A percentile compares a stretch with the other conserved stretches of the same genome.
phyloP scores from a whole-genome alignment of 2,329 filamentous ascomycete genomes.

The Hyphodiscus sp. region DNA sequence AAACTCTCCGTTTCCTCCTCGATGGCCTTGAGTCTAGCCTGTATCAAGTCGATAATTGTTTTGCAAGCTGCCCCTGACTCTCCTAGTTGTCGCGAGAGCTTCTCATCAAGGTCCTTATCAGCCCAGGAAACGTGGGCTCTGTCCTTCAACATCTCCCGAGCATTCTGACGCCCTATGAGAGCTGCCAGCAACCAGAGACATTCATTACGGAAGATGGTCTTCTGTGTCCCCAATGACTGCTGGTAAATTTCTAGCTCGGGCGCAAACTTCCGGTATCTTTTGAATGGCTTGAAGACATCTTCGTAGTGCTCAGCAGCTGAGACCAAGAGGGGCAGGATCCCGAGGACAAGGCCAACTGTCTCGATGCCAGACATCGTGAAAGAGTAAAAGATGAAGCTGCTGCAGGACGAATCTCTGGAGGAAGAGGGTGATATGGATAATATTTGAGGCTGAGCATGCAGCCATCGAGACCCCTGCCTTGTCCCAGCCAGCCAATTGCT shows the following conservation, averaged over 20 bases:
- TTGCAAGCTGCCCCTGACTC: slow-evolving; percentile 3
- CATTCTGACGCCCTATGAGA: not conserved
- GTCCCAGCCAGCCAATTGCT: not conserved
- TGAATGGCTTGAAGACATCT: slow-evolving; percentile 7
- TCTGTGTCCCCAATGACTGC: slow-evolving; percentile 4
- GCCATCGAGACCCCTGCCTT: not conserved
- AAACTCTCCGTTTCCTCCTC: slow-evolving; percentile 5
- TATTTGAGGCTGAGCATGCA: not conserved
- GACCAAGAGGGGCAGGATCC: slow-evolving; percentile 4
- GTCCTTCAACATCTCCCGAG: slow-evolving; percentile 4
- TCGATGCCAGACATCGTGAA: slow-evolving; percentile 5
- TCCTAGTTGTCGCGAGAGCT: slow-evolving; percentile 3
- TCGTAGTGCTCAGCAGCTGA: slow-evolving; percentile 5
- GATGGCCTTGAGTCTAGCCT: not conserved
- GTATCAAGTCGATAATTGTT: slow-evolving; percentile 1
- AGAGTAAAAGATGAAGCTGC: not conserved
- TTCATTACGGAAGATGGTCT: slow-evolving; percentile 7
- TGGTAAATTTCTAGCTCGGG: slow-evolving; percentile 2
- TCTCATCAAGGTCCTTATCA: slow-evolving; percentile 1
- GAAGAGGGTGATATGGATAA: not conserved
- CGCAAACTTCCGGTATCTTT: slow-evolving; percentile 1
- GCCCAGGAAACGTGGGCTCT: not conserved
- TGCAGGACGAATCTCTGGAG: not conserved
- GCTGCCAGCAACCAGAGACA: slow-evolving; percentile 3
- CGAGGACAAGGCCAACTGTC: slow-evolving; percentile 3